Percentiles rank a stretch among this genome's conserved stretches.
Conservation (phyloP, 1,284 basidiomycete genomes). For the Grifola frondosa region DNA sequence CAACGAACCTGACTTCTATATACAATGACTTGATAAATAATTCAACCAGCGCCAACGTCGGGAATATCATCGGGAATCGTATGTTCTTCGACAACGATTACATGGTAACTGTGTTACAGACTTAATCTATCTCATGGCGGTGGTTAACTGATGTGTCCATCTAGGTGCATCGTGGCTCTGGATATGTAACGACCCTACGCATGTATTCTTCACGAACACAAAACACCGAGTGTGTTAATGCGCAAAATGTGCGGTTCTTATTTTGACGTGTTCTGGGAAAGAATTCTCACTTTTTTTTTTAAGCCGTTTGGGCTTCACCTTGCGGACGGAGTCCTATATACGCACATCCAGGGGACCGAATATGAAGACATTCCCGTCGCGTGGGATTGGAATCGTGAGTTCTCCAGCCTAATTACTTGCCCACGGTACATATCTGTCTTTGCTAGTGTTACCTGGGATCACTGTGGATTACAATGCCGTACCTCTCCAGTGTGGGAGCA, state of each 20-base stretch:
- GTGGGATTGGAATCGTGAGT: conserved; percentile 68
- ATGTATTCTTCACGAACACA: conserved; percentile 62
- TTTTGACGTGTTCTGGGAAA: not conserved
- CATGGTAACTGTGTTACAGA: conserved; percentile 43
- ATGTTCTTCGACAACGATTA: conserved; percentile 71
- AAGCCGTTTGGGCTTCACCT: conserved; percentile 67
- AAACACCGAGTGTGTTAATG: conserved; percentile 67
- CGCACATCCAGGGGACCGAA: conserved; percentile 61
- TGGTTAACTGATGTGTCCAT: not conserved
- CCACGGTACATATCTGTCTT: not conserved
- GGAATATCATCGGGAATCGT: conserved; percentile 56
- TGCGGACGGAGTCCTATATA: conserved; percentile 62
- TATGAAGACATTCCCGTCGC: conserved; percentile 67
- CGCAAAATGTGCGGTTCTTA: conserved; percentile 47
- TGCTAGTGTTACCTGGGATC: conserved; percentile 54
- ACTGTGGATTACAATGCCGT: conserved; percentile 61
- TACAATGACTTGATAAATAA: conserved; percentile 38
- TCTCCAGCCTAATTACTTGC: not conserved
- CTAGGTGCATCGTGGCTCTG: conserved; percentile 58
- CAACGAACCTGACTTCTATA: conserved; percentile 41
- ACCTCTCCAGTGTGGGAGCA: conserved; percentile 43
- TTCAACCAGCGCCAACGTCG: conserved; percentile 52
- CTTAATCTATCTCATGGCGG: not conserved
- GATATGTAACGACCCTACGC: conserved; percentile 60
- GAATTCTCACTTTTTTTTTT: conserved; percentile 1